Evolutionary conservation across 345 rosid species (phyloP).

Genomic region (Tarenaya hassleriana): DNA sequence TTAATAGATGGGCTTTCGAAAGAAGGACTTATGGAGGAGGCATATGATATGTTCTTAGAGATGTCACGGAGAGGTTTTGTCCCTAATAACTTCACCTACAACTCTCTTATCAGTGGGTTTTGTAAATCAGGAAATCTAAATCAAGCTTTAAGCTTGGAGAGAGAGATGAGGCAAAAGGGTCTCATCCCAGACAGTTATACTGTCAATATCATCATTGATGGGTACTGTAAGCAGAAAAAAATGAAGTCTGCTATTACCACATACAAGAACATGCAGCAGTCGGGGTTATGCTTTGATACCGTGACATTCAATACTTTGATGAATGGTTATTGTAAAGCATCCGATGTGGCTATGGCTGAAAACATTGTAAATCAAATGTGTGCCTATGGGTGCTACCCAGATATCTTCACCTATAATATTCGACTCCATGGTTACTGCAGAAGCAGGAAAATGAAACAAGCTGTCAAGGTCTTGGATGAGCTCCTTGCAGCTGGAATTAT

Average conservation of each 20-base stretch:
- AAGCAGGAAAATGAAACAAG: conserved; percentile 39
- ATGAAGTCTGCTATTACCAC: conserved; percentile 46
- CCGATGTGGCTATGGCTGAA: conserved; percentile 45
- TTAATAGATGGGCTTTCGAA: conserved; percentile 58
- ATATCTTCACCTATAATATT: conserved; percentile 57
- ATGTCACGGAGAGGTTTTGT: conserved; percentile 49
- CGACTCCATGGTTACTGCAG: conserved; percentile 46
- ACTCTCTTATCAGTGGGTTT: conserved; percentile 55
- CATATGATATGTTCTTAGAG: conserved; percentile 42
- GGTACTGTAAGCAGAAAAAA: conserved; percentile 50
- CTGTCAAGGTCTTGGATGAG: conserved; percentile 46
- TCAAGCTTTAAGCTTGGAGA: conserved; percentile 51
- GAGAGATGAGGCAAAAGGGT: conserved; percentile 51
- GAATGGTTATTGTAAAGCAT: conserved; percentile 46
- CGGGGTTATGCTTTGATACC: conserved; percentile 53
- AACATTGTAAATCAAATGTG: conserved; percentile 39
- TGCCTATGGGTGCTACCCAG: conserved; percentile 51
- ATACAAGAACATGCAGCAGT: conserved; percentile 37
- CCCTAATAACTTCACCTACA: conserved; percentile 64
- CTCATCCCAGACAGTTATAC: conserved; percentile 59
- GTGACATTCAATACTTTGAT: conserved; percentile 71
- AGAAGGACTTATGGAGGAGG: conserved; percentile 57
- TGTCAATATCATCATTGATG: conserved; percentile 50
- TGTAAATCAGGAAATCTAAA: conserved; percentile 44
- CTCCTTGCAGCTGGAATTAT: conserved; percentile 49